Evolutionary conservation across 2,329 filamentous ascomycete genomes (phyloP), one percentile per base, ranked within the genome.

Genomic region (Aspergillus intermedius): DNA sequence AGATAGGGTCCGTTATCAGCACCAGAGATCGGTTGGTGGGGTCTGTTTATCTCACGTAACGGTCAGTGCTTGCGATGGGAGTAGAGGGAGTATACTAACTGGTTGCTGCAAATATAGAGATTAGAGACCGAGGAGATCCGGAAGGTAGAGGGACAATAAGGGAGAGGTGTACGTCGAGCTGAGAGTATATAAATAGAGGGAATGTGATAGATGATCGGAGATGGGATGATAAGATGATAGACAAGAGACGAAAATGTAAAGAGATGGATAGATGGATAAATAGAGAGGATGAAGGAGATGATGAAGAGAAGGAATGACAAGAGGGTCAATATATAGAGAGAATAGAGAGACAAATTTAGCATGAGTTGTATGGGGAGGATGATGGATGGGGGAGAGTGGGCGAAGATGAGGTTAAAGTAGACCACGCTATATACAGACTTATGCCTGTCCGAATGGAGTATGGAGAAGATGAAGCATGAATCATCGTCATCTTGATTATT

Each of bases 251-350:
- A 45, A 50, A 47, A 25, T 12, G 19, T 15, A 43, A 9, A 50
- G 35, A 64, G 37, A 30, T 28, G 41, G 15, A 23, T 13, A 42
- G 41, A 25, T 6, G 22, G 9, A 40, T 40, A 9, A 12, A 10
- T 12, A 19, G 15, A 19, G 15, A 40, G 17, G 17, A 12, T 19
- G 10, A 17, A 17, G 17, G 21, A 19, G 17, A 5, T 22, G 10
- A 40, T 9, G 47, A 17, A 49, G 49, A 51, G 30, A 35, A 46
- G 45, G 42, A 13, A 19, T n/a, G 25, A 43, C 19, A 22, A 15
- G 13, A 13, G 25, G 25, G 28, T 34, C 23, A 44, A 30, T 44
- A 40, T 19, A 40, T 40, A 40, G 17, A 15, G 3, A 37, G n/a
- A 15, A 17, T 28, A n/a, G 22, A 44, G 4, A 13, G 12, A 28